Evolutionary conservation across 1,284 basidiomycete genomes (phyloP).

Genomic region (Amylostereum chailletii): DNA sequence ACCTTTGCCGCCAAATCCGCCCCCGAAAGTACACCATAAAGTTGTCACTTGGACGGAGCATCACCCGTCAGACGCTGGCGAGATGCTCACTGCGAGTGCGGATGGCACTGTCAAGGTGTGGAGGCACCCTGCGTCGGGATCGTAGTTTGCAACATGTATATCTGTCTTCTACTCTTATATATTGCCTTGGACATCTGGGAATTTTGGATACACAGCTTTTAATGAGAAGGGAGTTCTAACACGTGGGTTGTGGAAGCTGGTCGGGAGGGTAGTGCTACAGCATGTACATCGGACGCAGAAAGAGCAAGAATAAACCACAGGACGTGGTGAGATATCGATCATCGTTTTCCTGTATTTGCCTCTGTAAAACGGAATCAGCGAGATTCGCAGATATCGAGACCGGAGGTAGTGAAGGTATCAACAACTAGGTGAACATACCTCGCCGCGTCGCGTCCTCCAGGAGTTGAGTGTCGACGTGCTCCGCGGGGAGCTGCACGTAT

Average conservation of each 20-base stretch:
- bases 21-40: slow-evolving; percentile 70
- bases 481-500: slow-evolving; percentile 90
- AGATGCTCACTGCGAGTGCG: slow-evolving; percentile 82
- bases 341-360: slow-evolving; percentile 11
- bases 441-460: slow-evolving; percentile 95
- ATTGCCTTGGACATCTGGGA: too few species aligned
- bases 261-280: slow-evolving; percentile 1
- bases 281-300: not conserved
- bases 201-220: too few species aligned
- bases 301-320: not conserved
- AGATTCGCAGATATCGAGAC: not conserved
- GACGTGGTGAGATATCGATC: not conserved
- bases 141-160: slow-evolving; percentile 1
- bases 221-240: too few species aligned
- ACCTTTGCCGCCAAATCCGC: slow-evolving; percentile 55
- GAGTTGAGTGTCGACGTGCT: slow-evolving; percentile 92
- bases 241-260: too few species aligned
- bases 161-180: not conserved
- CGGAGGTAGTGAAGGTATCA: not conserved
- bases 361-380: slow-evolving; percentile 4
- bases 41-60: slow-evolving; percentile 88
- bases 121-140: slow-evolving; percentile 31
- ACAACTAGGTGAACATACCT: slow-evolving; percentile 43
- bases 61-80: slow-evolving; percentile 72
- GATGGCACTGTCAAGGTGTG: slow-evolving; percentile 84